Evolutionary conservation across 2,329 filamentous ascomycete species (phyloP), one percentile per base, ranked within the genome.

Genomic region (Fusarium verticillioides): DNA sequence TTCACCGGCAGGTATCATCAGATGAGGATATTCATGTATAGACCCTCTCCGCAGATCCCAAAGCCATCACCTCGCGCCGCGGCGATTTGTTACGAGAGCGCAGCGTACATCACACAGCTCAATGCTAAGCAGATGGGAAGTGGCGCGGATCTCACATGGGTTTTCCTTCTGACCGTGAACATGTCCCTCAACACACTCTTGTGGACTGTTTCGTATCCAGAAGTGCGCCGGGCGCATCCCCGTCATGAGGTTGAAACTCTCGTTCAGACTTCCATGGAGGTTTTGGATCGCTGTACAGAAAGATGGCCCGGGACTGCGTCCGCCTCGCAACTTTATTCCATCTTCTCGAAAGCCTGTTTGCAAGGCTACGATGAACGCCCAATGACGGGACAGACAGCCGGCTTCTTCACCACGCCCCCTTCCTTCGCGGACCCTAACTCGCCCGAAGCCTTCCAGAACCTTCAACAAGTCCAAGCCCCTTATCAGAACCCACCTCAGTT

Each of bases 251-350:
- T 97, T 0, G 91, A 96, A 78, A 86, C 89, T 32, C 88, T 96
- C 74, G 87, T 97, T 47, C 87, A 91, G 53, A 88, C 91, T 26
- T 93, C 94, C 0, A 85, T 98, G 66, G 92, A 95, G 59, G 92
- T 93, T 9, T 92, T 98, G 68, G 88, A 92, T 65, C 89, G 92
- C 63, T 95, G 94, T 64, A 93, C 93, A 1, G 93, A 96, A 78
- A 89, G 95, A 68, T 98, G 96, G 96, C 96, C 96, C 1, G 96
- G 96, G 16, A 95, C 96, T 4, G 89, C 91, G 43, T 93, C 94
- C 21, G 95, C 95, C 7, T 91, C 94, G 15, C 90, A 96, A 75
- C 88, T 98, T 18, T 98, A 98, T 79, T 87, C 89, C n/a, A 95
- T 94, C 72, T 90, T 99, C 56, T 92, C 96, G 53, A 90, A 89